Conservation (phyloP, 495 filamentous ascomycete species). For the Cairneyella variabilis region DNA sequence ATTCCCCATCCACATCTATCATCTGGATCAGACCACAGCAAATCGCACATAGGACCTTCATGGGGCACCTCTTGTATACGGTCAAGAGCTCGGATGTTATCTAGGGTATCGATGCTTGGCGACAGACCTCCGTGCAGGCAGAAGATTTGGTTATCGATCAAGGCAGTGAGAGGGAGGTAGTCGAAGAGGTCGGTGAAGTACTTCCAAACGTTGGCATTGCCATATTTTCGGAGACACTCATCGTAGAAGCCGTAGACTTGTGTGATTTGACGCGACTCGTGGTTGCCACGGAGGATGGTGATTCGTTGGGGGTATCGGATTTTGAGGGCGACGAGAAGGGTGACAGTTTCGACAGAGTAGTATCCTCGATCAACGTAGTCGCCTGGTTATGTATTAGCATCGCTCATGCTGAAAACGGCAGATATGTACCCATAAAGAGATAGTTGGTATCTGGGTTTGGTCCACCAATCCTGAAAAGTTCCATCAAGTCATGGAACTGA, state of each 20-base stretch:
- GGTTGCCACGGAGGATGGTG: conserved; percentile 94
- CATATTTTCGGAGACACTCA: conserved; percentile 95
- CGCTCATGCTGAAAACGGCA: background rate
- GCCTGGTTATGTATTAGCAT: conserved; percentile 45
- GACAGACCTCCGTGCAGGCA: conserved; percentile 96
- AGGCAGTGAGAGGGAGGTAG: conserved; percentile 93
- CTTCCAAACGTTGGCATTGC: conserved; percentile 99
- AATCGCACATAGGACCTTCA: conserved; percentile 97
- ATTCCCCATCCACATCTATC: conserved; percentile 99
- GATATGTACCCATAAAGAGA: conserved; percentile 76
- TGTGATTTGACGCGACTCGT: conserved; percentile 96
- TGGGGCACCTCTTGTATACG: conserved; percentile 98
- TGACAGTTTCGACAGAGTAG: conserved; percentile 95
- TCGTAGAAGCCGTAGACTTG: conserved; percentile 99
- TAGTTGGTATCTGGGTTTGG: conserved; percentile 93
- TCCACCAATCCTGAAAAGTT: conserved; percentile 89
- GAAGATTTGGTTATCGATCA: conserved; percentile 99
- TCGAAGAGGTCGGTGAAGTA: conserved; percentile 99
- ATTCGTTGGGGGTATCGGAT: conserved; percentile 95
- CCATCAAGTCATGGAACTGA: conserved; percentile 93
- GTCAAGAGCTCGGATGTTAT: conserved; percentile 95
- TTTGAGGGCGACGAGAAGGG: conserved; percentile 89
- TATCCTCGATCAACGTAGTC: conserved; percentile 97
- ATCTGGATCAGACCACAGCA: conserved; percentile 97
- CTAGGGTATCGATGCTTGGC: conserved; percentile 94